phyloP scores from a whole-genome alignment of 441 rosid genomes.

The Jatropha podagrica region DNA sequence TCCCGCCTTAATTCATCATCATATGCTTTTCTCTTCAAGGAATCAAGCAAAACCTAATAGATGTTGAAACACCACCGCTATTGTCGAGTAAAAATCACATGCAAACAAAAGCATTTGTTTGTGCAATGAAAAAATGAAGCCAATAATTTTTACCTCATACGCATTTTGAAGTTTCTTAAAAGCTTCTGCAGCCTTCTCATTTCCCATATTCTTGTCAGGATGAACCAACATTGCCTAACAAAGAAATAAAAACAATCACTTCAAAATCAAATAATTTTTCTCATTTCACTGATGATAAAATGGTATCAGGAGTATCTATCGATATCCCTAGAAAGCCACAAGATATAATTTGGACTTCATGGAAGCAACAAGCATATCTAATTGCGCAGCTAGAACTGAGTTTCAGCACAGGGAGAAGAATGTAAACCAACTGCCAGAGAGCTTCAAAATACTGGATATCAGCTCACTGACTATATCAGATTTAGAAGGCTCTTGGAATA shows the following conservation, averaged over 20 bases:
- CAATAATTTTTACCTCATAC: conserved; percentile 62
- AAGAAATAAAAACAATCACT: conserved; percentile 7
- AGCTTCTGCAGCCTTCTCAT: conserved; percentile 97
- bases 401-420: not conserved
- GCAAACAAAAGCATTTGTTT: conserved; percentile 7
- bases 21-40: conserved; percentile 73
- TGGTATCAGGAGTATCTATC: conserved; percentile 16
- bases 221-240: conserved; percentile 94
- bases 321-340: not conserved
- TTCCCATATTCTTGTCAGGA: conserved; percentile 99
- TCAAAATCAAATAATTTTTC: not conserved
- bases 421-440: conserved; percentile 2
- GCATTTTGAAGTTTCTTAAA: conserved; percentile 99
- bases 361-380: conserved; percentile 1
- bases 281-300: conserved; percentile 7
- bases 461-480: conserved; percentile 10
- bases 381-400: conserved; percentile 1
- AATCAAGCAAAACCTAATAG: conserved; percentile 75
- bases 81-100: conserved; percentile 18
- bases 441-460: not conserved
- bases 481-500: not conserved
- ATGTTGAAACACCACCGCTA: not conserved
- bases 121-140: conserved; percentile 13
- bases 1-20: conserved; percentile 89
- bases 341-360: conserved; percentile 1